phyloP scores from a whole-genome alignment of 805 yeast species.

The Komagataella pastoris region DNA sequence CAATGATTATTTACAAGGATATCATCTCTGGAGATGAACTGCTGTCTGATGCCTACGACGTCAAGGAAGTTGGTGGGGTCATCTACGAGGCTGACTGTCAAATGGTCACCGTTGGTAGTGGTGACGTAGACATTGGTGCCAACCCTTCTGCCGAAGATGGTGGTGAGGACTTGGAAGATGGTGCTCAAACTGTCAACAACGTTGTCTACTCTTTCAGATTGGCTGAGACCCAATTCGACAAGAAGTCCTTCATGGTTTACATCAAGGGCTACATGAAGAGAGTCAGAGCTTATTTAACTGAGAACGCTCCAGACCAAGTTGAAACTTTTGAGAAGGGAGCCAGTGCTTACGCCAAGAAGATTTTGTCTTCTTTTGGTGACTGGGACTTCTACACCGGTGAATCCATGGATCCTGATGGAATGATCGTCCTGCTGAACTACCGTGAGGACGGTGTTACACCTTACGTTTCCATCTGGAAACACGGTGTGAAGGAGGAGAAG shows the following conservation, averaged over 20 bases:
- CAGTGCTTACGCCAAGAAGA: slow-evolving; percentile 89
- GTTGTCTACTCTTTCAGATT: slow-evolving; percentile 97
- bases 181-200: slow-evolving; percentile 89
- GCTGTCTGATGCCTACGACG: slow-evolving; percentile 94
- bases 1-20: slow-evolving; percentile 44
- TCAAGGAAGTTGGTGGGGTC: slow-evolving; percentile 74
- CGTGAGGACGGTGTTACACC: slow-evolving; percentile 99
- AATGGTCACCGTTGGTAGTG: slow-evolving; percentile 78
- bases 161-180: slow-evolving; percentile 72
- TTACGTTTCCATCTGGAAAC: slow-evolving; percentile 97
- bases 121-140: slow-evolving; percentile 96
- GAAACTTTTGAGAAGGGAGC: slow-evolving; percentile 96
- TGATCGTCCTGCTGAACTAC: slow-evolving; percentile 97
- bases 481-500: slow-evolving; percentile 85
- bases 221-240: slow-evolving; percentile 92
- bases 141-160: slow-evolving; percentile 98
- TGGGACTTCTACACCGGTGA: slow-evolving; percentile 99
- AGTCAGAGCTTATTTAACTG: slow-evolving; percentile 84
- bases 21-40: slow-evolving; percentile 90
- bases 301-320: slow-evolving; percentile 77
- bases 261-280: slow-evolving; percentile 98
- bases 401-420: slow-evolving; percentile 99
- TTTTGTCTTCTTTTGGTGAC: slow-evolving; percentile 90
- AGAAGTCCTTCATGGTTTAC: slow-evolving; percentile 93
- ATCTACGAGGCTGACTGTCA: slow-evolving; percentile 95